A percentile compares a stretch with the other conserved stretches of the same genome.
These are phyloP conservation scores for Colletotrichum brevisporum DNA, from an alignment of 2,329 filamentous ascomycete genomes.

Conservation along the genomic window DNA sequence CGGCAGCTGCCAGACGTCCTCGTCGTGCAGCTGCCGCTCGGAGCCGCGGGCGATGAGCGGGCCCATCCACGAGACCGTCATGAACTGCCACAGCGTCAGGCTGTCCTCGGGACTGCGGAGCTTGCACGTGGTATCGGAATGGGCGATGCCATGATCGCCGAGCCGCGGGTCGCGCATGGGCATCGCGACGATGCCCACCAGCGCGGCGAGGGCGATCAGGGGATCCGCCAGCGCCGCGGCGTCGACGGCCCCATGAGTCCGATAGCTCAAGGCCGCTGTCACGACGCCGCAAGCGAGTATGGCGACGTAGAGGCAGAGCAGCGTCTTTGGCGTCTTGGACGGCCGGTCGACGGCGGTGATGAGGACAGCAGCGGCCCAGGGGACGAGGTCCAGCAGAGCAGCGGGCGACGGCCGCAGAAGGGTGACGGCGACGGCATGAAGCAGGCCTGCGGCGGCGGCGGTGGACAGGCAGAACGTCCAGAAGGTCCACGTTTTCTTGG, in stretches of 20 bases:
- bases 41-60: slow-evolving; percentile 78
- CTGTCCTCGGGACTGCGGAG: slow-evolving; percentile 85
- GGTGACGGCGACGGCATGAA: slow-evolving; percentile 49
- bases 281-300: slow-evolving; percentile 51
- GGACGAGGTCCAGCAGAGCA: slow-evolving; percentile 52
- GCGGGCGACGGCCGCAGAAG: slow-evolving; percentile 47
- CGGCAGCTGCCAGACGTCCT: slow-evolving; percentile 85
- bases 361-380: slow-evolving; percentile 56
- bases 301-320: slow-evolving; percentile 56
- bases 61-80: slow-evolving; percentile 86
- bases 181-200: slow-evolving; percentile 69
- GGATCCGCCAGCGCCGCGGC: slow-evolving; percentile 45
- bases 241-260: slow-evolving; percentile 40
- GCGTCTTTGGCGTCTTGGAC: slow-evolving; percentile 56
- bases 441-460: slow-evolving; percentile 52
- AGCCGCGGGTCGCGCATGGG: slow-evolving; percentile 75
- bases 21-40: slow-evolving; percentile 77
- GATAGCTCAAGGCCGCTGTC: slow-evolving; percentile 46
- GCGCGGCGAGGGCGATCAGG: slow-evolving; percentile 44
- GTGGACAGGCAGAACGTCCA: slow-evolving; percentile 55
- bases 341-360: slow-evolving; percentile 56
- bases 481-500: slow-evolving; percentile 52
- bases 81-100: slow-evolving; percentile 84
- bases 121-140: slow-evolving; percentile 69
- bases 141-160: slow-evolving; percentile 70